Evolutionary conservation across 805 yeast genomes (phyloP).

Genomic region (Candida maris): DNA sequence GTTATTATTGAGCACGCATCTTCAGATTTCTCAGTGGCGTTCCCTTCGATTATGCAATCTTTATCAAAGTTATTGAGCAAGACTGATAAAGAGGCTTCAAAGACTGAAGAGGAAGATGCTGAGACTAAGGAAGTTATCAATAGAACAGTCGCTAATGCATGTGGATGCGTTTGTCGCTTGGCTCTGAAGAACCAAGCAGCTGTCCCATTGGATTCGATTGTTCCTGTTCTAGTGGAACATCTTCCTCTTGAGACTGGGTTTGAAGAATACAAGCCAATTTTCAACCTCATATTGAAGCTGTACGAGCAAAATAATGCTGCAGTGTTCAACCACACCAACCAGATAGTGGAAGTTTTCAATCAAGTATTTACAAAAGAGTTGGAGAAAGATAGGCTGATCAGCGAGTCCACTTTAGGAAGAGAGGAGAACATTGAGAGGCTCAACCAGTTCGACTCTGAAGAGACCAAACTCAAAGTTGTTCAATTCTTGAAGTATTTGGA

Average conservation of each 20-base stretch:
- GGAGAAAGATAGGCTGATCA: slow-evolving; percentile 64
- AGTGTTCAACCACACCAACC: slow-evolving; percentile 53
- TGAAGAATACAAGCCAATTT: slow-evolving; percentile 91
- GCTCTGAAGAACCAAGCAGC: slow-evolving; percentile 64
- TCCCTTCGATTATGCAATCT: slow-evolving; percentile 63
- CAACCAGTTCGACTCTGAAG: slow-evolving; percentile 74
- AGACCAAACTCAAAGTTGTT: slow-evolving; percentile 59
- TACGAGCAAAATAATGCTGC: slow-evolving; percentile 60
- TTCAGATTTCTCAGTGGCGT: slow-evolving; percentile 57
- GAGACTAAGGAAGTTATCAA: slow-evolving; percentile 75
- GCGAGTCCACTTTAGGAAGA: slow-evolving; percentile 79
- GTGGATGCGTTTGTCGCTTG: slow-evolving; percentile 96
- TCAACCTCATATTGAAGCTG: slow-evolving; percentile 68
- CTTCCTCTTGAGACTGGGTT: slow-evolving; percentile 84
- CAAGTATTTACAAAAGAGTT: slow-evolving; percentile 70
- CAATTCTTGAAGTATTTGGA: slow-evolving; percentile 73
- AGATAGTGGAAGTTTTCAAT: slow-evolving; percentile 64
- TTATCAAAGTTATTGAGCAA: slow-evolving; percentile 71
- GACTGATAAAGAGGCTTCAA: slow-evolving; percentile 66
- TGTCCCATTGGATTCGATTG: slow-evolving; percentile 73
- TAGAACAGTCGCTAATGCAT: slow-evolving; percentile 88
- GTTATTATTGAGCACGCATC: slow-evolving; percentile 53
- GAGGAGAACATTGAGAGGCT: slow-evolving; percentile 75
- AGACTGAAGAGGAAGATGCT: slow-evolving; percentile 64
- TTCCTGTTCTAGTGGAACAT: slow-evolving; percentile 70